Percentiles rank a stretch among this genome's conserved stretches.
These are phyloP conservation scores for Silene latifolia DNA, from an alignment of 148 eudicot genomes.

Conservation along the genomic window DNA sequence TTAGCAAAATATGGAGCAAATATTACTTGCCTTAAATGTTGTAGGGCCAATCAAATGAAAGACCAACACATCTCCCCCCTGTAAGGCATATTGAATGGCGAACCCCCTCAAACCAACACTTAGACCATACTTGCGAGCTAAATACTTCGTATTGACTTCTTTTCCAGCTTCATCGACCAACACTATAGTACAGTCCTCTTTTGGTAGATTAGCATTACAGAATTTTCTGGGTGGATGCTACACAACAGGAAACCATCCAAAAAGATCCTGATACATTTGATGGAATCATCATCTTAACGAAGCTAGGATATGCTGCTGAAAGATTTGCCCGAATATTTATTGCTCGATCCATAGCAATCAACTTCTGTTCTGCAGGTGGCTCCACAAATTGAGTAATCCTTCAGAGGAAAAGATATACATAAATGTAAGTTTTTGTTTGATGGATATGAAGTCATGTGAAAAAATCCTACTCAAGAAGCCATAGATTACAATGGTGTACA, in stretches of 20 bases:
- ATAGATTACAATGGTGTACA: too few relatives aligned
- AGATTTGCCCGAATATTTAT: constrained; percentile 2
- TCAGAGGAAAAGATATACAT: neutral
- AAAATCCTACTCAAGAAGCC: too few relatives aligned
- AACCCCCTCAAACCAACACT: constrained; percentile 42
- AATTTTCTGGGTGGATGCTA: constrained; percentile 32
- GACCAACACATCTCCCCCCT: constrained; percentile 32
- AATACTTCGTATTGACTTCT: constrained; percentile 17
- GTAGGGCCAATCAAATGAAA: constrained; percentile 28
- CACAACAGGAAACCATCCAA: constrained; percentile 12
- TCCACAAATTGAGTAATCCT: constrained; percentile 1
- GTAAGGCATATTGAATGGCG: constrained; percentile 26
- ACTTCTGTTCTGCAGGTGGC: constrained; percentile 7
- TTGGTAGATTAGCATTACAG: constrained; percentile 30
- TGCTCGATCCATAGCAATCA: constrained; percentile 2
- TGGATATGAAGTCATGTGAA: neutral
- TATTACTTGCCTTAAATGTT: constrained; percentile 26
- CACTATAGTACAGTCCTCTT: constrained; percentile 9
- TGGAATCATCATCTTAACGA: neutral
- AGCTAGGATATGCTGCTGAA: constrained; percentile 8
- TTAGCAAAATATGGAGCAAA: too few relatives aligned
- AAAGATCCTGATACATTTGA: neutral
- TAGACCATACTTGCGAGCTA: constrained; percentile 29
- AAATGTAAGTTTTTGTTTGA: neutral
- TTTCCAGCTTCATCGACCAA: constrained; percentile 36